A percentile compares a stretch with the other conserved stretches of the same genome.
phyloP scores from a whole-genome alignment of 169 alveolate species.

The Eimeria sp. region DNA sequence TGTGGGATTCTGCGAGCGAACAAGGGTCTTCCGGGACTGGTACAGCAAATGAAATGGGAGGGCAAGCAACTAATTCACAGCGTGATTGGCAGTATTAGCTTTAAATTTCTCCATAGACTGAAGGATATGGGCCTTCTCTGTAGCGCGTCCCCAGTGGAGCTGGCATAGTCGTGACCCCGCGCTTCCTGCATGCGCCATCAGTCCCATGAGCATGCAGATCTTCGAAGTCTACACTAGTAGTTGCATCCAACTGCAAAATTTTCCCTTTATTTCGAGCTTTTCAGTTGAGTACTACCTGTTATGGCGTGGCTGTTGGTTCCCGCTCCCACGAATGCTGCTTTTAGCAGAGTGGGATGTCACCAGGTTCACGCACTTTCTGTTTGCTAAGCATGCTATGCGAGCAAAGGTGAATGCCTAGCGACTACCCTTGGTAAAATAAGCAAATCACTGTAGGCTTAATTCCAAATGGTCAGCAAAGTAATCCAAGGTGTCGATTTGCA shows the following conservation, averaged over 20 bases:
- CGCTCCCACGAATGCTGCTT: neutral
- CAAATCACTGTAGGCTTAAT: too few species aligned
- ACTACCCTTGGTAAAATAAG: too few species aligned
- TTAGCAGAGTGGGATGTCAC: neutral
- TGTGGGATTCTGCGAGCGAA: neutral
- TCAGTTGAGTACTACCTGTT: neutral
- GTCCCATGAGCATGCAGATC: neutral
- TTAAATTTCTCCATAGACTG: neutral
- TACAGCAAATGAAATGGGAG: neutral
- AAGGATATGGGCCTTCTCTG: neutral
- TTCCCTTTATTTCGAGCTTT: neutral
- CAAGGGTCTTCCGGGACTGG: neutral
- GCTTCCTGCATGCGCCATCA: conserved; percentile 9
- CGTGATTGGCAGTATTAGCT: neutral
- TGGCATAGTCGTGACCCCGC: neutral
- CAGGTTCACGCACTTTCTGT: neutral
- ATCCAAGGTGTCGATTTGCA: too few species aligned
- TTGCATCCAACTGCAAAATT: neutral
- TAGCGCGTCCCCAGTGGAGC: neutral
- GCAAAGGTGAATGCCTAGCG: too few species aligned
- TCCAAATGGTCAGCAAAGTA: neutral
- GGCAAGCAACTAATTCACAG: neutral
- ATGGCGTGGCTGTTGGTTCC: neutral
- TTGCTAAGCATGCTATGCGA: neutral
- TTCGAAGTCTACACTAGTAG: neutral